Percentiles rank a stretch among this genome's conserved stretches.
These are phyloP conservation scores for Discostella stelligeroides DNA, from an alignment of 108 stramenopile species.

Conservation along the genomic window DNA sequence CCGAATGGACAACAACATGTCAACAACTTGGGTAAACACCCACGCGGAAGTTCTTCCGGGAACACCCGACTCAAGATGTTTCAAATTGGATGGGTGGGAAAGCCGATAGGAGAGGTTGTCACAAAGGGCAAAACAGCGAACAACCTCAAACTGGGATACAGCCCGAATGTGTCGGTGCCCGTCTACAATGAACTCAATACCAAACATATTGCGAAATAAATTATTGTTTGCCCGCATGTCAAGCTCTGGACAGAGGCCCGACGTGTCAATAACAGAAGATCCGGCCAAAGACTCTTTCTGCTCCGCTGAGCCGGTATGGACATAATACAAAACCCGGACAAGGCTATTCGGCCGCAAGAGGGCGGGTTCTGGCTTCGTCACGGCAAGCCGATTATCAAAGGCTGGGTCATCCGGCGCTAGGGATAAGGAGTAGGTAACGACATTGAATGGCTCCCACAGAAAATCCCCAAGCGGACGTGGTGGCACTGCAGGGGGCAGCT, in stretches of 20 bases:
- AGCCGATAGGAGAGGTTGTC: neutral
- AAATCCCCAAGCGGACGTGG: neutral
- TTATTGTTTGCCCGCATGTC: neutral
- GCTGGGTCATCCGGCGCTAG: neutral
- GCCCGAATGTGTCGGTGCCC: neutral
- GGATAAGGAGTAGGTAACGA: neutral
- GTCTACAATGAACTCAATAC: neutral
- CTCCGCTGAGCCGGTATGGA: neutral
- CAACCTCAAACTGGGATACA: neutral
- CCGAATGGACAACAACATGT: neutral
- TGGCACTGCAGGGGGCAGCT: neutral
- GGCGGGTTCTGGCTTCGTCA: neutral
- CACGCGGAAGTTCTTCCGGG: neutral
- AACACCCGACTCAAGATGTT: neutral
- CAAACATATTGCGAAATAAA: neutral
- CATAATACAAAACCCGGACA: neutral
- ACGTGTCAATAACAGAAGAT: neutral
- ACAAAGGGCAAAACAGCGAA: neutral
- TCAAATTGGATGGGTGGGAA: neutral
- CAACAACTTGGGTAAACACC: neutral
- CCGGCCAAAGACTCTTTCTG: neutral
- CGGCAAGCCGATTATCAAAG: neutral
- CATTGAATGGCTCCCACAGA: conserved; percentile 9
- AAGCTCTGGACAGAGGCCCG: neutral
- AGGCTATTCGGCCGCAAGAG: too few relatives aligned